Evolutionary conservation across 306 rosid species (phyloP).

Genomic region (Spatholobus suberectus): DNA sequence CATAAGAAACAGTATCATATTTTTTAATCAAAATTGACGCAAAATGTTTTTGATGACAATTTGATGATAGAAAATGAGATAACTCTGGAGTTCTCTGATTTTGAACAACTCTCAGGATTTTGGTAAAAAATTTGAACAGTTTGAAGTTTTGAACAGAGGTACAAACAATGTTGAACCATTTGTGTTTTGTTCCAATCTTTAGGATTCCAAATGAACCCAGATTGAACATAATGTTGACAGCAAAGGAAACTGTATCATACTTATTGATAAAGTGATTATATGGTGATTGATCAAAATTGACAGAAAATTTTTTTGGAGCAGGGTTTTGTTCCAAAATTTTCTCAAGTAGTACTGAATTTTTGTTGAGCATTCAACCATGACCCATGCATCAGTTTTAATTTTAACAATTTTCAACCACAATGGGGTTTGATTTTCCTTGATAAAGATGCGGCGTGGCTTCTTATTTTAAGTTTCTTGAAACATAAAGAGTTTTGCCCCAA

Average conservation of each 20-base stretch:
- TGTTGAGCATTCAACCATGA: neutral
- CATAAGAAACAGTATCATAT: no score
- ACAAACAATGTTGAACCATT: neutral
- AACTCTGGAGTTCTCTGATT: neutral
- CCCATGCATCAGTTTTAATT: neutral
- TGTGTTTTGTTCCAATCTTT: neutral
- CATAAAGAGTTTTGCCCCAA: no score
- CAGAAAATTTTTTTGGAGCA: neutral
- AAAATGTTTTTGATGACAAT: no score
- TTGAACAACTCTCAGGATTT: no score
- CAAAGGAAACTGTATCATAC: neutral
- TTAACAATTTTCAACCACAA: no score
- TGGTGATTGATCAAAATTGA: neutral
- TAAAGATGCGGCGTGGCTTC: no score
- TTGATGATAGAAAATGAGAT: no score
- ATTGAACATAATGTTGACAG: neutral
- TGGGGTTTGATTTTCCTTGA: no score
- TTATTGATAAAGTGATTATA: neutral
- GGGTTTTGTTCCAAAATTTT: neutral
- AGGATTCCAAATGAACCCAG: neutral
- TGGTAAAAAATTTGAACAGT: neutral
- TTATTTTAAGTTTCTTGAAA: no score
- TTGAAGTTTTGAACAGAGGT: neutral
- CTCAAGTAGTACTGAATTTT: neutral
- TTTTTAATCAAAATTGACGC: no score